phyloP scores from a whole-genome alignment of 2,329 filamentous ascomycete species.

The Ophiostoma fasciatum region DNA sequence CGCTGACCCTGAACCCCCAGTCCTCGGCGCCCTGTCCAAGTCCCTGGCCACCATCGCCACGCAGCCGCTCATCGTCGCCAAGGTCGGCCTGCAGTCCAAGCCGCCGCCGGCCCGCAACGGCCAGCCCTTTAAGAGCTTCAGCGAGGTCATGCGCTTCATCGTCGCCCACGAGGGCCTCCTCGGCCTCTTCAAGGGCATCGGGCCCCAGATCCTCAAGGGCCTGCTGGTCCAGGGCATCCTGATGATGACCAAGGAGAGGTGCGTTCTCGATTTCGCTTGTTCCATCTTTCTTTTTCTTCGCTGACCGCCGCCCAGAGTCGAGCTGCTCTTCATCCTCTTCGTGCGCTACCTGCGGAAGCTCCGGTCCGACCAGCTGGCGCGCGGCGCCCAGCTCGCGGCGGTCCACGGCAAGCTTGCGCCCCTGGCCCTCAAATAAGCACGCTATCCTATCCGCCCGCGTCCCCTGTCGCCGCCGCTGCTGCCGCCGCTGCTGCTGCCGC shows the following conservation, averaged over 20 bases:
- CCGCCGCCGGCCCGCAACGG: conserved; percentile 72
- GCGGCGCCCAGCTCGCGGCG: conserved; percentile 48
- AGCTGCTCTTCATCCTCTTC: conserved; percentile 73
- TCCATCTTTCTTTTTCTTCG: neutral
- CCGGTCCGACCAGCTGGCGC: conserved; percentile 53
- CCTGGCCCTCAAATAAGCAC: conserved; percentile 18
- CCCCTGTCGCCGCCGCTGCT: no score
- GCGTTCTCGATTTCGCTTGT: conserved; percentile 16
- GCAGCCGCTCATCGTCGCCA: conserved; percentile 92
- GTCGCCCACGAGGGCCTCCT: conserved; percentile 69
- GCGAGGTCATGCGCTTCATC: conserved; percentile 92
- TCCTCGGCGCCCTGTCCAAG: conserved; percentile 87
- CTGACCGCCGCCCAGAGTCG: conserved; percentile 47
- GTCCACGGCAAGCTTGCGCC: conserved; percentile 32
- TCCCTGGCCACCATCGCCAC: conserved; percentile 80
- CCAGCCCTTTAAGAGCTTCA: conserved; percentile 84
- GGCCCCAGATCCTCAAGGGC: conserved; percentile 84
- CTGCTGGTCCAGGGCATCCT: conserved; percentile 85
- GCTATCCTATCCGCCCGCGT: no score
- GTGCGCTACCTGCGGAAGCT: conserved; percentile 67
- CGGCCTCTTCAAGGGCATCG: conserved; percentile 94
- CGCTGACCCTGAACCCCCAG: conserved; percentile 25
- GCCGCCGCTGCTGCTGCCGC: no score
- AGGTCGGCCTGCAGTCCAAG: conserved; percentile 89
- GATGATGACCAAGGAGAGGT: conserved; percentile 99